Percentiles rank a stretch among this genome's conserved stretches.
These are phyloP conservation scores for Sporobolomyces pararoseus DNA, from an alignment of 768 basidiomycete genomes.

Conservation along the genomic window DNA sequence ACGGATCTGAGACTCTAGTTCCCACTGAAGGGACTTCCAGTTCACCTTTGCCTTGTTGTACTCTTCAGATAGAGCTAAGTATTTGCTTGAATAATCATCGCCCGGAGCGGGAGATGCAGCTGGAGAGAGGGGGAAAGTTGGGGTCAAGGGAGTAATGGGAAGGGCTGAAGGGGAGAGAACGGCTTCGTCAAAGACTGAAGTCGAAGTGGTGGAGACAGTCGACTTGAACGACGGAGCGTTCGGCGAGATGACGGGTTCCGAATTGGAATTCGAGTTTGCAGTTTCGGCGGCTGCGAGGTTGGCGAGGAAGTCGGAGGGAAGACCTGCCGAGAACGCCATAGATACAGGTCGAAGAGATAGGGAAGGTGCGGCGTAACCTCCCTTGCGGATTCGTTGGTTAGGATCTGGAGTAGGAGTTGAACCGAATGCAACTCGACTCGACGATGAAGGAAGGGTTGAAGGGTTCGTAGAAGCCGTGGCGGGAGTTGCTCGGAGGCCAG, in stretches of 20 bases:
- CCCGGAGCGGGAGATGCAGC: background rate
- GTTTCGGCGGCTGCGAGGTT: background rate
- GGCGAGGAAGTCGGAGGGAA: constrained; percentile 36
- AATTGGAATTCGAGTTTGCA: background rate
- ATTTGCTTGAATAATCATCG: background rate
- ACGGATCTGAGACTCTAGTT: constrained; percentile 31
- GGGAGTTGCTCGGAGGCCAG: background rate
- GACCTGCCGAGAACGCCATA: constrained; percentile 38
- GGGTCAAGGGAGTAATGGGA: constrained; percentile 28
- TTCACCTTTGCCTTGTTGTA: background rate
- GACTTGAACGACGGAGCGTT: constrained; percentile 33
- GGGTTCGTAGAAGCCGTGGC: background rate
- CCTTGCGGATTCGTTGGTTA: constrained; percentile 1
- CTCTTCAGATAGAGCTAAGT: constrained; percentile 11
- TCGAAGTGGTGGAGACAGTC: background rate
- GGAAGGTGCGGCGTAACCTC: constrained; percentile 9
- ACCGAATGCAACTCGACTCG: constrained; percentile 22
- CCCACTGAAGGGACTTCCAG: constrained; percentile 16
- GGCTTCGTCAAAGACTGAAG: constrained; percentile 30
- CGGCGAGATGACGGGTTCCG: constrained; percentile 14
- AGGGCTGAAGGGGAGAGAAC: background rate
- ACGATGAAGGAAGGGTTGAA: background rate
- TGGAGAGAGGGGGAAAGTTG: constrained; percentile 9
- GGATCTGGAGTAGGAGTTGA: constrained; percentile 5
- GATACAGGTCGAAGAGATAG: constrained; percentile 40